These are phyloP conservation scores for Candida neerlandica DNA, from an alignment of 1,139 yeast species.

Conservation along the genomic window DNA sequence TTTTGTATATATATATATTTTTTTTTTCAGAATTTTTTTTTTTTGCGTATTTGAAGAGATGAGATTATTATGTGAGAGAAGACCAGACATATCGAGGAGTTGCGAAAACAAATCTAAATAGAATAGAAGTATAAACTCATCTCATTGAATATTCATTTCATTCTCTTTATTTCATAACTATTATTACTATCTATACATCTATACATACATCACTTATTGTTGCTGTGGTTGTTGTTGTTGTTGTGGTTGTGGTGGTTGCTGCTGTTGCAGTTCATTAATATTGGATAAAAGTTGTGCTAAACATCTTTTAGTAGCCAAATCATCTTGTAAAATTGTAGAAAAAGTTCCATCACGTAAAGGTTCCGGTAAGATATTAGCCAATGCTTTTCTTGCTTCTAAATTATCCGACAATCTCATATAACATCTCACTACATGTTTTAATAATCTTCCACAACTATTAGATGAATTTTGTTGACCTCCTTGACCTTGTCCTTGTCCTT, in stretches of 20 bases:
- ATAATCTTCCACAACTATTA: constrained; percentile 70
- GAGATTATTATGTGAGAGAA: constrained; percentile 2
- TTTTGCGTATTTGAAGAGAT: neutral
- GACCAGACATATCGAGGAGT: neutral
- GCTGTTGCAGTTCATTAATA: constrained; percentile 42
- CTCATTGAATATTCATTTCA: neutral
- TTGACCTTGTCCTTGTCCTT: constrained; percentile 12
- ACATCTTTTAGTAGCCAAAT: constrained; percentile 84
- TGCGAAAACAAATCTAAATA: neutral
- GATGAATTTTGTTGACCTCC: constrained; percentile 19
- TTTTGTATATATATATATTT: neutral
- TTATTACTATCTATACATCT: neutral
- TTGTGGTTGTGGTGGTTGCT: neutral
- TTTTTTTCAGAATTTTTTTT: constrained; percentile 6
- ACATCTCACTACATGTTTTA: constrained; percentile 94
- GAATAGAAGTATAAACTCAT: neutral
- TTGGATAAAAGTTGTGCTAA: constrained; percentile 80
- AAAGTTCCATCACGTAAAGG: constrained; percentile 92
- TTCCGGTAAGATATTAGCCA: constrained; percentile 83
- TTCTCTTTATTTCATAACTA: too few species aligned
- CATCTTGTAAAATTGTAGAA: constrained; percentile 77
- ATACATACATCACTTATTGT: neutral
- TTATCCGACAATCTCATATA: constrained; percentile 90
- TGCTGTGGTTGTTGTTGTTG: neutral
- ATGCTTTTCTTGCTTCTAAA: constrained; percentile 84